phyloP scores from a whole-genome alignment of 805 yeast species.

The Jamesozyma spencerorum region DNA sequence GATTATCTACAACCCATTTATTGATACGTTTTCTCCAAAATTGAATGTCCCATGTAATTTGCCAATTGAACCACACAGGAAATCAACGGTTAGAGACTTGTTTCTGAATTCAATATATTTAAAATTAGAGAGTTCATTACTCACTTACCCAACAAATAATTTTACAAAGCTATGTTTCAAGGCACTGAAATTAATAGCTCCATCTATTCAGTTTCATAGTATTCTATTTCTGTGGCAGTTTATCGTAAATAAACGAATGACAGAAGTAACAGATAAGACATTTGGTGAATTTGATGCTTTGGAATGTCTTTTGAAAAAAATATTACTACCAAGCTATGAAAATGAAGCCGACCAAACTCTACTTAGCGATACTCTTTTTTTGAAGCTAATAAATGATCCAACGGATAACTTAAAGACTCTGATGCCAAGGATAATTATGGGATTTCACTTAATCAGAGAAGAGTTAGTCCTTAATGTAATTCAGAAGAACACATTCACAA shows the following conservation, averaged over 20 bases:
- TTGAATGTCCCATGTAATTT: not conserved
- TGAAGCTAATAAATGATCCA: slow-evolving; percentile 10
- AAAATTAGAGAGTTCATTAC: not conserved
- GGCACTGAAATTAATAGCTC: slow-evolving; percentile 16
- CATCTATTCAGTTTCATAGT: slow-evolving; percentile 9
- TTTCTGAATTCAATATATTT: not conserved
- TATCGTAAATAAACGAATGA: slow-evolving; percentile 4
- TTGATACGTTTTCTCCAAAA: slow-evolving; percentile 21
- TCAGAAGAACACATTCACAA: slow-evolving; percentile 28
- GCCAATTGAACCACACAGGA: not conserved
- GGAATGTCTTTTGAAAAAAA: not conserved
- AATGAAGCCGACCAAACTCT: not conserved
- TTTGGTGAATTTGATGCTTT: slow-evolving; percentile 5
- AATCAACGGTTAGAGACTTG: not conserved
- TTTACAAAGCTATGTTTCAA: slow-evolving; percentile 13
- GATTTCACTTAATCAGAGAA: slow-evolving; percentile 71
- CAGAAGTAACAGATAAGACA: not conserved
- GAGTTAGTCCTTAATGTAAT: slow-evolving; percentile 55
- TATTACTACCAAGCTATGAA: not conserved
- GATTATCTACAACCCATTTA: slow-evolving; percentile 27
- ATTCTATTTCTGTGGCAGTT: slow-evolving; percentile 20
- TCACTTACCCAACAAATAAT: slow-evolving; percentile 7
- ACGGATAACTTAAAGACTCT: not conserved
- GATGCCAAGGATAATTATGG: slow-evolving; percentile 51
- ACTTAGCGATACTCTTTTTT: slow-evolving; percentile 5